Evolutionary conservation across 169 alveolate genomes (phyloP).

Genomic region (Plasmodium falciparum): DNA sequence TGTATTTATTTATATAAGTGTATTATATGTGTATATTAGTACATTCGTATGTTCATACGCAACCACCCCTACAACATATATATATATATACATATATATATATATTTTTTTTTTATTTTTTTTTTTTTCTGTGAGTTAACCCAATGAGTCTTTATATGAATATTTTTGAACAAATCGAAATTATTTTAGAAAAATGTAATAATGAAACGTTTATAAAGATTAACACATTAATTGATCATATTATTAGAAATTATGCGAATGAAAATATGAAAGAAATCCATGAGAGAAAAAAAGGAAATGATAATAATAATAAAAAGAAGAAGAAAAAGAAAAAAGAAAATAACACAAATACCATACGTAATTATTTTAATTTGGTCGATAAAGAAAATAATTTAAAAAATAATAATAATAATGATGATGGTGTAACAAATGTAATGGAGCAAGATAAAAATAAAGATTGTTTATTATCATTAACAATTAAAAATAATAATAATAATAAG

Average conservation of each 20-base stretch:
- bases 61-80: too few species aligned
- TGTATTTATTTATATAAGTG: too few species aligned
- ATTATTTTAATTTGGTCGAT: conserved; percentile 55
- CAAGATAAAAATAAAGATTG: not conserved
- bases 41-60: too few species aligned
- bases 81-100: not conserved
- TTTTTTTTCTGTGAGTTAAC: not conserved
- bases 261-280: not conserved
- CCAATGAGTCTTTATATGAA: conserved; percentile 60
- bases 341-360: conserved; percentile 37
- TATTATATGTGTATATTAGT: too few species aligned
- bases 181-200: conserved; percentile 64
- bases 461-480: not conserved
- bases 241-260: conserved; percentile 29
- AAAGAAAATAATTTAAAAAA: not conserved
- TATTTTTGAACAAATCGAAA: conserved; percentile 54
- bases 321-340: conserved; percentile 6
- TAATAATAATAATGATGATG: not conserved
- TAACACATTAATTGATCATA: conserved; percentile 30
- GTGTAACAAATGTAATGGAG: conserved; percentile 3
- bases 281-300: conserved; percentile 7
- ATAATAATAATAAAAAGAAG: conserved; percentile 9
- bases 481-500: conserved; percentile 1
- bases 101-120: not conserved
- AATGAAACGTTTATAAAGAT: conserved; percentile 32